phyloP scores from a whole-genome alignment of 805 yeast species.

The Yamadazyma tumulicola region DNA sequence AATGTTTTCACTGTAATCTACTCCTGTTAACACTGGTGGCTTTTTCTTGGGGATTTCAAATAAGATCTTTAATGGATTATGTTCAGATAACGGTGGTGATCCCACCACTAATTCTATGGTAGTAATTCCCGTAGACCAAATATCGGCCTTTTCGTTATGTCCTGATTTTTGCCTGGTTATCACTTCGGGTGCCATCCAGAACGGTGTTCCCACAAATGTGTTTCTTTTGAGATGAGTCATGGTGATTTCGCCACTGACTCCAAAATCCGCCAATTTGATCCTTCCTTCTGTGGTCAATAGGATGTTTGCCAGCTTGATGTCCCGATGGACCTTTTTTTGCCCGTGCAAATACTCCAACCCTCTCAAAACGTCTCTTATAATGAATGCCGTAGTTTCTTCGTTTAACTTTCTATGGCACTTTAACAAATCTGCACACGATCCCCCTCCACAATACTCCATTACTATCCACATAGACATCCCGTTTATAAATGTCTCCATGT shows the following conservation, averaged over 20 bases:
- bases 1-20: conserved; percentile 45
- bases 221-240: conserved; percentile 49
- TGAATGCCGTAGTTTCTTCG: conserved; percentile 60
- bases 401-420: conserved; percentile 49
- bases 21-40: conserved; percentile 57
- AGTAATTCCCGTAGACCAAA: conserved; percentile 96
- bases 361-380: conserved; percentile 57
- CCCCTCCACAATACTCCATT: conserved; percentile 96
- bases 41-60: conserved; percentile 62
- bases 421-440: conserved; percentile 78
- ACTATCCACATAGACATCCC: conserved; percentile 79
- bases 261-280: conserved; percentile 88
- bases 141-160: conserved; percentile 83
- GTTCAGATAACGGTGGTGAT: conserved; percentile 69
- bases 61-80: conserved; percentile 75
- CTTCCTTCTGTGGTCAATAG: conserved; percentile 65
- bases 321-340: conserved; percentile 80
- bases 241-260: conserved; percentile 82
- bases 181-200: conserved; percentile 99
- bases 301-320: conserved; percentile 87
- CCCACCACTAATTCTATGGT: conserved; percentile 83
- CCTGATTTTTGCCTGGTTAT: conserved; percentile 52
- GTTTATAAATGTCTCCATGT: conserved; percentile 56
- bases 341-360: conserved; percentile 78
- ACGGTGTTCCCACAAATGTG: conserved; percentile 93